Conservation (phyloP, 192 early-diverging fungal genomes). For the Coemansia sp. region DNA sequence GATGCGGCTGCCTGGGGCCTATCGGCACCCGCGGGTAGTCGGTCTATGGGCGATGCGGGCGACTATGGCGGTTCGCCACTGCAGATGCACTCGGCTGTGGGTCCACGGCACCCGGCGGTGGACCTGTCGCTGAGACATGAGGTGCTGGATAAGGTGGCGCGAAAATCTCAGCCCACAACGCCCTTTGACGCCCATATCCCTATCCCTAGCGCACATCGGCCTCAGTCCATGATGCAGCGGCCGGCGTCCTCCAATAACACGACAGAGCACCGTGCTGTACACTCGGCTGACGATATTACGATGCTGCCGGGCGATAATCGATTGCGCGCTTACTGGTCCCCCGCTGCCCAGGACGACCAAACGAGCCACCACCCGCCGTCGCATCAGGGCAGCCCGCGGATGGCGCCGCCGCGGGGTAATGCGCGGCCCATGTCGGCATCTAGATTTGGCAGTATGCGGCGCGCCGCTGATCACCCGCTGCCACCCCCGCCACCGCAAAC, state of each 20-base stretch:
- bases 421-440: slow-evolving; percentile 12
- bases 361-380: neutral
- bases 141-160: slow-evolving; percentile 45
- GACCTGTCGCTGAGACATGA: slow-evolving; percentile 40
- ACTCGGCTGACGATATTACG: slow-evolving; percentile 21
- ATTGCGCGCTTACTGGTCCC: slow-evolving; percentile 21
- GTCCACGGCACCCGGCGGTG: neutral
- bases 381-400: slow-evolving; percentile 12
- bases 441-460: slow-evolving; percentile 23
- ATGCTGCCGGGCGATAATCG: slow-evolving; percentile 39
- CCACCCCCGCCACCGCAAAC: slow-evolving; percentile 17
- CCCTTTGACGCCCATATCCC: slow-evolving; percentile 24
- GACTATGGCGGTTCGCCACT: slow-evolving; percentile 29
- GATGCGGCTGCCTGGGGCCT: neutral
- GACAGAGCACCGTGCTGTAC: neutral
- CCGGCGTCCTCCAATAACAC: slow-evolving; percentile 7
- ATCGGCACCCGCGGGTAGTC: neutral
- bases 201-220: slow-evolving; percentile 13
- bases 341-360: slow-evolving; percentile 14
- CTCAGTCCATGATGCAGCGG: slow-evolving; percentile 20
- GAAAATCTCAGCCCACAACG: slow-evolving; percentile 41
- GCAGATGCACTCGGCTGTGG: slow-evolving; percentile 31
- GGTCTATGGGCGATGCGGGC: slow-evolving; percentile 4
- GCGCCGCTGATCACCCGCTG: slow-evolving; percentile 14
- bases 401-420: neutral